These are phyloP conservation scores for Ophiocordyceps camponoti-saundersi DNA, from an alignment of 2,329 filamentous ascomycete species.

Conservation along the genomic window DNA sequence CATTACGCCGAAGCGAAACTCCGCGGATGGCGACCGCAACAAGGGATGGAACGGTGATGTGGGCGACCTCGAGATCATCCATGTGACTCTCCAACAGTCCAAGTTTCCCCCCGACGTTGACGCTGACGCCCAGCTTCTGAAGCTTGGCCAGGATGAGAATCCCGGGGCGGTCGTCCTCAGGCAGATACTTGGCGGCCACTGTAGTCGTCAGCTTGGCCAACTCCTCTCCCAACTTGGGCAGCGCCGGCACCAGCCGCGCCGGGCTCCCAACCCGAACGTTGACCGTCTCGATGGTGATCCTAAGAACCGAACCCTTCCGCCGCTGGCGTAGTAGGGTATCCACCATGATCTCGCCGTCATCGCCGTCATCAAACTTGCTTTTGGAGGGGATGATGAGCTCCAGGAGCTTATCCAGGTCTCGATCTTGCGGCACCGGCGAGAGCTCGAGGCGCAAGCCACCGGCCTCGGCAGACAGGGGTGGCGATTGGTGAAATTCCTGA, in stretches of 20 bases:
- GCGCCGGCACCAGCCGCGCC: constrained; percentile 40
- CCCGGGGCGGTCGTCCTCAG: constrained; percentile 86
- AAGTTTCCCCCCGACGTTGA: constrained; percentile 51
- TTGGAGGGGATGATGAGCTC: constrained; percentile 83
- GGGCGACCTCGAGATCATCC: constrained; percentile 51
- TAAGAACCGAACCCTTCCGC: constrained; percentile 68
- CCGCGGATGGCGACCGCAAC: constrained; percentile 58
- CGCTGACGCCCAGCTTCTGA: constrained; percentile 39
- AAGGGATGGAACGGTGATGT: constrained; percentile 73
- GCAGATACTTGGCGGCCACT: constrained; percentile 82
- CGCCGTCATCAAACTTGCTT: constrained; percentile 67
- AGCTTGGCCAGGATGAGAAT: constrained; percentile 59
- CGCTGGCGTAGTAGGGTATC: constrained; percentile 79
- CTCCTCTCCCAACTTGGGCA: constrained; percentile 62
- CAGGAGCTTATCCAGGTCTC: constrained; percentile 66
- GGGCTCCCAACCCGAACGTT: constrained; percentile 46
- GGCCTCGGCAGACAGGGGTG: constrained; percentile 46
- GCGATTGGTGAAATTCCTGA: constrained; percentile 6
- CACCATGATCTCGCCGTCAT: constrained; percentile 89
- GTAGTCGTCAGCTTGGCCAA: constrained; percentile 58
- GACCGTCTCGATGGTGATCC: constrained; percentile 48
- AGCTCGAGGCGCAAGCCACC: constrained; percentile 56
- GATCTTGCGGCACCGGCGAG: constrained; percentile 53
- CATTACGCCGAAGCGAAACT: constrained; percentile 46
- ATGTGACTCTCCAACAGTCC: constrained; percentile 45